These are phyloP conservation scores for Gossypium stocksii DNA, from an alignment of 345 rosid species.

Conservation along the genomic window DNA sequence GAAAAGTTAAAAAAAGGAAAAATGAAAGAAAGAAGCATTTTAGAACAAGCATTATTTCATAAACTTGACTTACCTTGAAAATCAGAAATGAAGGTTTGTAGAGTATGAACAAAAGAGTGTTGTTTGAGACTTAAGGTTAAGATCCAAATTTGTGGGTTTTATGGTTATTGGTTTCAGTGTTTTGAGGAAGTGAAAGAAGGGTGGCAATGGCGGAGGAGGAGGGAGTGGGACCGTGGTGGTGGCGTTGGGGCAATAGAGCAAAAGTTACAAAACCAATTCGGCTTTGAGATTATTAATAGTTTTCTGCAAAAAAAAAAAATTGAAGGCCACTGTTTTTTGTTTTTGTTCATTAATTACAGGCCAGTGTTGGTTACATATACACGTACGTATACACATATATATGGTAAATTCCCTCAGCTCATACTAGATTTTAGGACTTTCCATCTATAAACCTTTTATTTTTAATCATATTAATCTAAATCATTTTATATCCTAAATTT, in stretches of 20 bases:
- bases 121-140: conserved; percentile 12
- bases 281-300: conserved; percentile 21
- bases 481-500: background rate
- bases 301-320: background rate
- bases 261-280: conserved; percentile 25
- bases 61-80: conserved; percentile 34
- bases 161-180: background rate
- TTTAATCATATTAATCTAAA: too few species aligned
- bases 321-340: background rate
- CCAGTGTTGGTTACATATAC: background rate
- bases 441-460: too few species aligned
- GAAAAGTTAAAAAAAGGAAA: background rate
- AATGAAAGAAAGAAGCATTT: background rate
- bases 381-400: background rate
- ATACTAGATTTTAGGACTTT: background rate
- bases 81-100: conserved; percentile 40
- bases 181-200: conserved; percentile 7
- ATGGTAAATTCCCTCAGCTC: background rate
- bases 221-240: conserved; percentile 17
- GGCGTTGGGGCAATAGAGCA: conserved; percentile 22
- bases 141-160: conserved; percentile 22
- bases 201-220: conserved; percentile 9
- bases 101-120: background rate
- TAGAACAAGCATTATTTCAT: background rate
- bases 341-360: background rate